A percentile compares a stretch with the other conserved stretches of the same genome.
phyloP scores from a whole-genome alignment of 352 stramenopile genomes.

The Plasmopara halstedii region DNA sequence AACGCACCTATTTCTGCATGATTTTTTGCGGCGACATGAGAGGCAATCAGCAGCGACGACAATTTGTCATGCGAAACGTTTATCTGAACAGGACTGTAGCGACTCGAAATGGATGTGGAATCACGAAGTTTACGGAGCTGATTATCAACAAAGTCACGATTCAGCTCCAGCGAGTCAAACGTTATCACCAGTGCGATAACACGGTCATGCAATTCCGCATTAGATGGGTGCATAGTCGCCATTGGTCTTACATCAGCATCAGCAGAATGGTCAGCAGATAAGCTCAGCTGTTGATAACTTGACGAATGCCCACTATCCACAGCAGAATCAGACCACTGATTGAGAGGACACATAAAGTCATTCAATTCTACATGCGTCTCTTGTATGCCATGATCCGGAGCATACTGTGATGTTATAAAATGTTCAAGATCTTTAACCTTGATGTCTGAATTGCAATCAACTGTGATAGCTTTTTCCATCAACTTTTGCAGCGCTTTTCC shows the following conservation, averaged over 20 bases:
- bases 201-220: neutral
- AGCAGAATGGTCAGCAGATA: neutral
- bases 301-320: neutral
- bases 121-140: conserved; percentile 40
- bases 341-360: neutral
- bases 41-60: conserved; percentile 1
- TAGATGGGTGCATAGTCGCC: neutral
- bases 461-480: conserved; percentile 32
- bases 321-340: neutral
- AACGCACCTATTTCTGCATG: conserved; percentile 15
- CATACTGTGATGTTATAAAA: neutral
- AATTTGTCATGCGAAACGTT: conserved; percentile 28
- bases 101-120: conserved; percentile 35
- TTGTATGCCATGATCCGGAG: neutral
- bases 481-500: conserved; percentile 36
- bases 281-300: neutral
- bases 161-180: conserved; percentile 40
- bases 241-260: neutral
- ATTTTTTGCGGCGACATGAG: neutral
- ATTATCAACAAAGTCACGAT: conserved; percentile 23
- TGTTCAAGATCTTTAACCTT: neutral
- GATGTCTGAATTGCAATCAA: neutral
- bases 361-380: neutral
- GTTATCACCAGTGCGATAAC: conserved; percentile 25
- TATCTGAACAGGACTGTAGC: conserved; percentile 46